Evolutionary conservation across 2,329 filamentous ascomycete genomes (phyloP).

Genomic region (Microdochium bolleyi): DNA sequence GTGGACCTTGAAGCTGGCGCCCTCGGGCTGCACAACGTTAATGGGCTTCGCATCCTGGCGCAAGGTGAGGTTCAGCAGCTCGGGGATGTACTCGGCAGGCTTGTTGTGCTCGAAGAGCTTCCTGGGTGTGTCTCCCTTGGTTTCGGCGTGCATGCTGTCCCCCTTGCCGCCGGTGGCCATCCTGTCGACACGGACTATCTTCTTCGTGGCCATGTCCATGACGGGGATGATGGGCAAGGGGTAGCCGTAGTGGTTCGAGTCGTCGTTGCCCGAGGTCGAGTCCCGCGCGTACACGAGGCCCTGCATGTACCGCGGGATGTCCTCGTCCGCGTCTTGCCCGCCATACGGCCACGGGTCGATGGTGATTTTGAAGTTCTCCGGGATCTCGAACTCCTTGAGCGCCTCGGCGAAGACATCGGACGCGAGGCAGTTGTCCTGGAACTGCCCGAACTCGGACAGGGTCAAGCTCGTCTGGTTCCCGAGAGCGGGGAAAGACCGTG

Average conservation of each 20-base stretch:
- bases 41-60: slow-evolving; percentile 57
- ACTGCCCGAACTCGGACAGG: slow-evolving; percentile 28
- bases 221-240: slow-evolving; percentile 52
- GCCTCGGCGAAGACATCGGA: slow-evolving; percentile 38
- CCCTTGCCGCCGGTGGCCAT: slow-evolving; percentile 38
- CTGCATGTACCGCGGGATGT: slow-evolving; percentile 35
- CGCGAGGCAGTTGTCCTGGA: slow-evolving; percentile 29
- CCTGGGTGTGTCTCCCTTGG: slow-evolving; percentile 28
- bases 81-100: slow-evolving; percentile 38
- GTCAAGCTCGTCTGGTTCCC: slow-evolving; percentile 30
- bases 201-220: slow-evolving; percentile 46
- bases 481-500: slow-evolving; percentile 15
- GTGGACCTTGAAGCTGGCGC: slow-evolving; percentile 21
- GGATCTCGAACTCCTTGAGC: slow-evolving; percentile 36
- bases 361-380: slow-evolving; percentile 31
- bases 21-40: slow-evolving; percentile 56
- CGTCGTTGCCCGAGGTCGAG: slow-evolving; percentile 31
- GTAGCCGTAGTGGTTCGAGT: slow-evolving; percentile 56
- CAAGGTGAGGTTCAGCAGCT: slow-evolving; percentile 37
- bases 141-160: slow-evolving; percentile 32
- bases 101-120: slow-evolving; percentile 34
- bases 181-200: slow-evolving; percentile 49
- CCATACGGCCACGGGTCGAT: slow-evolving; percentile 64
- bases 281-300: slow-evolving; percentile 41
- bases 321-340: slow-evolving; percentile 28